Conservation (phyloP, 306 rosid species). For the Mucuna pruriens region DNA sequence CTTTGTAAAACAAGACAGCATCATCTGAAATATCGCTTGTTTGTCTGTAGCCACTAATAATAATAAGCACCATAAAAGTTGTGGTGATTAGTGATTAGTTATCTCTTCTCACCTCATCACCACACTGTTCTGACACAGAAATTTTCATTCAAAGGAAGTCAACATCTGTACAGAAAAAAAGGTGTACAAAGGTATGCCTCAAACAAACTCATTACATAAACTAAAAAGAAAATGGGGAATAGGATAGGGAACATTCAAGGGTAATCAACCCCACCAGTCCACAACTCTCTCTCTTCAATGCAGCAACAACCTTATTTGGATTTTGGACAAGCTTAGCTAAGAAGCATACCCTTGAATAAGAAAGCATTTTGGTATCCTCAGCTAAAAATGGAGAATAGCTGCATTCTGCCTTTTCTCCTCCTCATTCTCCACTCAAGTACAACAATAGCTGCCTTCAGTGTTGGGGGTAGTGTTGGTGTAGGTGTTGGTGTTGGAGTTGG, state of each 20-base stretch:
- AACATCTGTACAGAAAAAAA: slow-evolving; percentile 47
- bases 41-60: slow-evolving; percentile 27
- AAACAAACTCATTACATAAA: slow-evolving; percentile 32
- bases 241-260: slow-evolving; percentile 33
- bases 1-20: neutral
- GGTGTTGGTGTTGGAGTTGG: slow-evolving; percentile 18
- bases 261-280: slow-evolving; percentile 57
- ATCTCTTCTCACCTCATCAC: neutral
- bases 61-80: slow-evolving; percentile 22
- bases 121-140: slow-evolving; percentile 35
- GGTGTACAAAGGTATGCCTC: slow-evolving; percentile 32
- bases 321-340: slow-evolving; percentile 52
- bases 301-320: slow-evolving; percentile 49
- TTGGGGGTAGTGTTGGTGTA: slow-evolving; percentile 51
- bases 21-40: neutral
- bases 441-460: slow-evolving; percentile 51
- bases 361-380: slow-evolving; percentile 31
- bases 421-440: slow-evolving; percentile 36
- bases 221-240: slow-evolving; percentile 24
- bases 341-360: slow-evolving; percentile 42
- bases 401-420: slow-evolving; percentile 51
- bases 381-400: slow-evolving; percentile 62
- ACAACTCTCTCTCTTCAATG: slow-evolving; percentile 55
- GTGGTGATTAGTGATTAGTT: neutral
- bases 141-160: slow-evolving; percentile 49